These are phyloP conservation scores for Scedosporium minutisporum DNA, from an alignment of 2,329 filamentous ascomycete species.

Conservation along the genomic window DNA sequence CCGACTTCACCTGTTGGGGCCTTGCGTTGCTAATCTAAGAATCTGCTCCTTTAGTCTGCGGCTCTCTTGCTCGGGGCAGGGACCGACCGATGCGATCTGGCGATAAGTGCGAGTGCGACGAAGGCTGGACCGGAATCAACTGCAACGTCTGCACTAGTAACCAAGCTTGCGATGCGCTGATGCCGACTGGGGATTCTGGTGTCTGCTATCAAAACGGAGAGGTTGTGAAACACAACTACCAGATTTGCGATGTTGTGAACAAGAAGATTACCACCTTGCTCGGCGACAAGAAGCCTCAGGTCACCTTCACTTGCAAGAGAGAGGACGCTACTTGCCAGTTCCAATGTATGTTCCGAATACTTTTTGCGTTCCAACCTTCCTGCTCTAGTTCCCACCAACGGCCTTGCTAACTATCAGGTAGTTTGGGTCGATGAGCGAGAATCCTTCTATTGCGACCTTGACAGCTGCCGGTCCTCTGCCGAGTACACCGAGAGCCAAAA, in stretches of 20 bases:
- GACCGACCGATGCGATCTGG: constrained; percentile 67
- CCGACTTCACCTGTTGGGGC: not conserved
- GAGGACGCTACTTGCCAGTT: constrained; percentile 77
- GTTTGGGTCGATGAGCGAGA: constrained; percentile 92
- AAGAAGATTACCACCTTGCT: constrained; percentile 82
- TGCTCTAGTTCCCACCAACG: not conserved
- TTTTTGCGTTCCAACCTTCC: constrained; percentile 3
- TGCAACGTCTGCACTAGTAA: constrained; percentile 90
- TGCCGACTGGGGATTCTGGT: constrained; percentile 71
- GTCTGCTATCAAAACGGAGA: constrained; percentile 89
- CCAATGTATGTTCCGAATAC: constrained; percentile 56
- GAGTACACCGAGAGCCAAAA: constrained; percentile 63
- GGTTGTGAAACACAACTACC: constrained; percentile 88
- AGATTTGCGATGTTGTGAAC: constrained; percentile 97
- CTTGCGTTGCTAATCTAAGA: not conserved
- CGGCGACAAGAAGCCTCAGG: constrained; percentile 77
- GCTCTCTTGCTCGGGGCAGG: constrained; percentile 71
- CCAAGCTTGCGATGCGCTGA: constrained; percentile 76
- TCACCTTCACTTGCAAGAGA: constrained; percentile 84
- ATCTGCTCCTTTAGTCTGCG: constrained; percentile 53
- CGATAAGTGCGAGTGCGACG: constrained; percentile 71
- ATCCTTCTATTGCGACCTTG: constrained; percentile 90
- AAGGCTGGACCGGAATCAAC: constrained; percentile 94
- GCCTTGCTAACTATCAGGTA: constrained; percentile 21
- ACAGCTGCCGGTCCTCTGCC: constrained; percentile 66